phyloP scores from a whole-genome alignment of 2,329 filamentous ascomycete genomes.

The Didymellaceae sp. region DNA sequence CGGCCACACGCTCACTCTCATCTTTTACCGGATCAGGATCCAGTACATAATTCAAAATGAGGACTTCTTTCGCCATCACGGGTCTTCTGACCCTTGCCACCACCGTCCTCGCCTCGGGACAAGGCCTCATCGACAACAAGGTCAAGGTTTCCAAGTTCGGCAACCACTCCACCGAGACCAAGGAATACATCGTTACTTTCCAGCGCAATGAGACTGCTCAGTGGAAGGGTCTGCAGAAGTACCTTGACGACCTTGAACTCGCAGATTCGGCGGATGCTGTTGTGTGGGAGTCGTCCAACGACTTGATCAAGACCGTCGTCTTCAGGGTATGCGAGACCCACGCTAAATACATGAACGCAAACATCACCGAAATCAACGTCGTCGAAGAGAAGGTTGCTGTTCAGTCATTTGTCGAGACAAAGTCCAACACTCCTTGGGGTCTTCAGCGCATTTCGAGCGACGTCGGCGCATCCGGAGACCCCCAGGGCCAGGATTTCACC shows the following conservation, averaged over 20 bases:
- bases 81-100: constrained; percentile 35
- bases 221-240: constrained; percentile 7
- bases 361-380: constrained; percentile 49
- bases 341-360: constrained; percentile 46
- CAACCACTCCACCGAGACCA: constrained; percentile 41
- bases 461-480: constrained; percentile 40
- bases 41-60: constrained; percentile 40
- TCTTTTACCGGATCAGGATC: constrained; percentile 33
- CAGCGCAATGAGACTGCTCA: constrained; percentile 26
- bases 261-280: constrained; percentile 38
- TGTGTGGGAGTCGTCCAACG: constrained; percentile 49
- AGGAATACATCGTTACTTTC: constrained; percentile 37
- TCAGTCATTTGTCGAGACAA: constrained; percentile 34
- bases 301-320: constrained; percentile 49
- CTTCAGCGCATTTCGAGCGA: constrained; percentile 54
- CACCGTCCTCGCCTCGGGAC: constrained; percentile 26
- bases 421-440: constrained; percentile 53
- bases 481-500: constrained; percentile 46
- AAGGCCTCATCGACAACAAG: constrained; percentile 38
- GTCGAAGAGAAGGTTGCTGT: constrained; percentile 52
- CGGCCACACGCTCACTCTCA: constrained; percentile 14
- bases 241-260: constrained; percentile 36
- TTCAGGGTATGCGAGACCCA: constrained; percentile 51
- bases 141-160: constrained; percentile 17
- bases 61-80: constrained; percentile 35